These are phyloP conservation scores for Rhinocladiella mackenziei DNA, from an alignment of 2,329 filamentous ascomycete genomes.

Conservation along the genomic window DNA sequence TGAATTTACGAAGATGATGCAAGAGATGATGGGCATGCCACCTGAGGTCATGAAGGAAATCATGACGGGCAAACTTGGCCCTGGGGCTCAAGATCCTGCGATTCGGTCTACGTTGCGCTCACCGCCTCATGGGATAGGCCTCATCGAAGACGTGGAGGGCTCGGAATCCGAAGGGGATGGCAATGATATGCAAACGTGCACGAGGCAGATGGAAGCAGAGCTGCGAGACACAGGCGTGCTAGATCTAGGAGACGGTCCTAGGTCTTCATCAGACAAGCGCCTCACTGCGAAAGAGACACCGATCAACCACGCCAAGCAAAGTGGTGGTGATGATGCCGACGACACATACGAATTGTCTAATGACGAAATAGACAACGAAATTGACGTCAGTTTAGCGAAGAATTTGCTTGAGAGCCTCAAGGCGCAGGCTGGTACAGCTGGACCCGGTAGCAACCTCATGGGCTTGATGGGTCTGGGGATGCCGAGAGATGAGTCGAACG, in stretches of 20 bases:
- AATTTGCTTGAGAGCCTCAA: slow-evolving; percentile 93
- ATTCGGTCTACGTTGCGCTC: slow-evolving; percentile 10
- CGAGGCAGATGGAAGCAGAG: slow-evolving; percentile 47
- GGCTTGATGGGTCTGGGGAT: slow-evolving; percentile 62
- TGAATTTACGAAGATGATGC: slow-evolving; percentile 83
- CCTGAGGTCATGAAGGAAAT: slow-evolving; percentile 35
- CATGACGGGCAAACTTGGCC: slow-evolving; percentile 27
- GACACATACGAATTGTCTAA: slow-evolving; percentile 26
- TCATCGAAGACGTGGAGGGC: slow-evolving; percentile 31
- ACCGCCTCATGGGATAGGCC: slow-evolving; percentile 7
- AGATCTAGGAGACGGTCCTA: no score
- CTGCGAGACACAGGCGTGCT: slow-evolving; percentile 45
- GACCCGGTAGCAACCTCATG: slow-evolving; percentile 82
- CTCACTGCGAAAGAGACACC: slow-evolving; percentile 25
- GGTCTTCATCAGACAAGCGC: slow-evolving; percentile 31
- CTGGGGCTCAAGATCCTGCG: slow-evolving; percentile 22
- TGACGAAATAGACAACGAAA: slow-evolving; percentile 57
- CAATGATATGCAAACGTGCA: slow-evolving; percentile 48
- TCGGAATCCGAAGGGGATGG: slow-evolving; percentile 40
- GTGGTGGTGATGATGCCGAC: slow-evolving; percentile 25
- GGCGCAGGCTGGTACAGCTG: slow-evolving; percentile 77
- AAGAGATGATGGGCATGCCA: slow-evolving; percentile 77
- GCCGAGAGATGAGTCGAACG: slow-evolving; percentile 15
- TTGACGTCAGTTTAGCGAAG: slow-evolving; percentile 82
- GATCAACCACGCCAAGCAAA: slow-evolving; percentile 16